These are phyloP conservation scores for Platismatia glauca DNA, from an alignment of 495 filamentous ascomycete species.

Conservation along the genomic window DNA sequence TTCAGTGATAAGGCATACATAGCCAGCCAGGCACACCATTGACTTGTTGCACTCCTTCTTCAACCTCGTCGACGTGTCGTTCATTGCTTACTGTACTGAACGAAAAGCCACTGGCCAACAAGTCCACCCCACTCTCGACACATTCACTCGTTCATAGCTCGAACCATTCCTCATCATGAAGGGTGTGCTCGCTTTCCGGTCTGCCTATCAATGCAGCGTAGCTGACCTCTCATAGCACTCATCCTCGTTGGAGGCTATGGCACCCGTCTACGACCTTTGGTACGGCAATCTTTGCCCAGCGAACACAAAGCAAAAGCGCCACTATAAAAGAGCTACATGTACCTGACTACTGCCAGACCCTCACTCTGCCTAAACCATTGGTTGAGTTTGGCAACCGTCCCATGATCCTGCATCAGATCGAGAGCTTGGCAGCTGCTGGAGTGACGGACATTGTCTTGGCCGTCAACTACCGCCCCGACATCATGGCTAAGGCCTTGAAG, in stretches of 20 bases:
- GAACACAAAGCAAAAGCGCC: constrained; percentile 14
- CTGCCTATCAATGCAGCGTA: not conserved
- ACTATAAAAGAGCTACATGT: not conserved
- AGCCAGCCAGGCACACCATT: not conserved
- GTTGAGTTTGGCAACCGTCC: constrained; percentile 98
- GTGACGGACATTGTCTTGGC: constrained; percentile 97
- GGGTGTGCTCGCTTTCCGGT: not conserved
- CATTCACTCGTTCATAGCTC: not conserved
- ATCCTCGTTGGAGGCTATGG: constrained; percentile 99
- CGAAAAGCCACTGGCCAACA: not conserved
- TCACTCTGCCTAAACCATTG: constrained; percentile 93
- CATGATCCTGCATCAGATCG: constrained; percentile 98
- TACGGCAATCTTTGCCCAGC: constrained; percentile 45
- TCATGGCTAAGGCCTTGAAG: constrained; percentile 74
- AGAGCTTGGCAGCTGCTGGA: constrained; percentile 86
- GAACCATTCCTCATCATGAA: constrained; percentile 8
- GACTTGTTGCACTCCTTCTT: not conserved
- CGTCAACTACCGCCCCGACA: constrained; percentile 96
- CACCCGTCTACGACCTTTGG: constrained; percentile 93
- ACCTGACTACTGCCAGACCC: constrained; percentile 51
- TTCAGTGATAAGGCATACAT: not conserved
- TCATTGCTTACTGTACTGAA: not conserved
- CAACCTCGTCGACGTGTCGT: not conserved
- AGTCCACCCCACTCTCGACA: not conserved
- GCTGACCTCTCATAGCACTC: constrained; percentile 53